Evolutionary conservation across 2,329 filamentous ascomycete species (phyloP), one percentile per base, ranked within the genome.

Genomic region (Fusarium duplospermum): DNA sequence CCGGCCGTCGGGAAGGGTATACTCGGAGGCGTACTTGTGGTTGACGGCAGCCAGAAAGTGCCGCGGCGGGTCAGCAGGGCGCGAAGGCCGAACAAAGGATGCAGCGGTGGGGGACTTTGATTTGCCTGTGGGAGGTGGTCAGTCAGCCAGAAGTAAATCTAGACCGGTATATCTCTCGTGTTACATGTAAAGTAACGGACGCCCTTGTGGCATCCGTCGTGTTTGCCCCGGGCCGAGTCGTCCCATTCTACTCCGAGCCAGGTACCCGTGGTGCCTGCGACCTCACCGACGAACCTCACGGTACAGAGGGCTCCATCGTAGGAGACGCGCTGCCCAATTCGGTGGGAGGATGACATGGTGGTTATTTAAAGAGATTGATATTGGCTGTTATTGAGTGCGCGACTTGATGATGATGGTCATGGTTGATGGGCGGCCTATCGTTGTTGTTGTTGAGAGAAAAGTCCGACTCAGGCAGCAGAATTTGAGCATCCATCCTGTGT

Each of bases 191-290:
- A 98, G 81, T 98, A 98, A 71, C 89, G 91, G 71, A 89, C 87
- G 69, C 93, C 94, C 73, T 93, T 91, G 83, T 97, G 91, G 70
- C 92, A 91, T 68, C 96, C 96, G 79, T 96, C 90, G 83, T 99
- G 95, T 86, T 98, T 98, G 70, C 96, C 96, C 78, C 95, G 89
- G 40, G 87, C 88, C 66, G 91, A 86, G 81, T 98, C 94, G 83
- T 98, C 96, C 96, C 96, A 99, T 88, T 99, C 96, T 57, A 98
- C 94, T 56, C 96, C 96, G 36, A 98, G 88, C 95, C 96, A 98
- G 72, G 89, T 86, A 58, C 94, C 94, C 50, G 89, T 87, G 10
- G 94, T 95, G 75, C 93, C 93, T 60, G 90, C 87, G 9, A 98
- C 93, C 36, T 88, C 82, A 52, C 96, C 96, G 70, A 93, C 84